phyloP scores from a whole-genome alignment of 495 filamentous ascomycete species.

The Trichocladium uniseriatum region DNA sequence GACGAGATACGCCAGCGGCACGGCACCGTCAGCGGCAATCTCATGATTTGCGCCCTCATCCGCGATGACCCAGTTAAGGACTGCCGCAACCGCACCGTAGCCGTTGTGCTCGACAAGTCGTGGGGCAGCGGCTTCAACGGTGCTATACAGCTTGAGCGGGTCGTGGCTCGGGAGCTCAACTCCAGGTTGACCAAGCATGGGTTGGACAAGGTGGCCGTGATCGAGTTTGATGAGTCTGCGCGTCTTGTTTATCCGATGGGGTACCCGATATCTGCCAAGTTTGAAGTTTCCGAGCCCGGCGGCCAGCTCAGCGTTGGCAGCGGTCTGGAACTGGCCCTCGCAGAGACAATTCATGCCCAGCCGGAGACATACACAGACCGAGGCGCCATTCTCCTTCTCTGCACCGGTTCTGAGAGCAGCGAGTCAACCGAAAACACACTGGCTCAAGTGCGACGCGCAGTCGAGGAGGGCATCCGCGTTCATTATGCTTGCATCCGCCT shows the following conservation, averaged over 20 bases:
- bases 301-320: conserved; percentile 5
- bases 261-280: conserved; percentile 2
- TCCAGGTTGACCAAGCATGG: conserved; percentile 2
- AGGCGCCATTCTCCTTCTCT: conserved; percentile 13
- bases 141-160: not conserved
- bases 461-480: conserved; percentile 17
- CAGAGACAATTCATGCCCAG: conserved; percentile 11
- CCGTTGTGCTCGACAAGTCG: conserved; percentile 6
- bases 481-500: conserved; percentile 19
- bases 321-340: conserved; percentile 14
- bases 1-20: conserved; percentile 12
- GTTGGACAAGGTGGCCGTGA: conserved; percentile 9
- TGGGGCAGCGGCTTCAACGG: not conserved
- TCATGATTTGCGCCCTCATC: conserved; percentile 22
- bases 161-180: conserved; percentile 4
- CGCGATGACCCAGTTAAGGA: conserved; percentile 20
- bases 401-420: conserved; percentile 4
- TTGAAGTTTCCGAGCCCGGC: not conserved
- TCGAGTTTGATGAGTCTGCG: conserved; percentile 9
- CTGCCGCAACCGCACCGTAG: conserved; percentile 19
- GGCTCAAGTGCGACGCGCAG: conserved; percentile 10
- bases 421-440: not conserved
- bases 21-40: conserved; percentile 13
- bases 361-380: conserved; percentile 17
- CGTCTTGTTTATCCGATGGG: conserved; percentile 12